Evolutionary conservation across 2,329 filamentous ascomycete species (phyloP), one percentile per base, ranked within the genome.

Genomic region (Zarea fungicola): DNA sequence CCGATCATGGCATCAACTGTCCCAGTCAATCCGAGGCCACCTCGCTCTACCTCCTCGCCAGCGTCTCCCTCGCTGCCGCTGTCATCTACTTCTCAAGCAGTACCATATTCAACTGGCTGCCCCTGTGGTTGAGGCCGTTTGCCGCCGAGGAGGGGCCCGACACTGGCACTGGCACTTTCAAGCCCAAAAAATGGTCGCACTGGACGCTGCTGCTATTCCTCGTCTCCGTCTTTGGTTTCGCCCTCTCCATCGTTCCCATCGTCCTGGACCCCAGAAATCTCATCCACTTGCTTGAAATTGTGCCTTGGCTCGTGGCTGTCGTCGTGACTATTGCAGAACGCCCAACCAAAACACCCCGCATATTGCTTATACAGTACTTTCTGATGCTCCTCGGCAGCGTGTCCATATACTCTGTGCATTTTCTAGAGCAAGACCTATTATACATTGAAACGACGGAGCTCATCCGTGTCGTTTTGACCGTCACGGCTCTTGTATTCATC

Each of bases 61-160:
- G 43, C 2, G 23, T 60, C 5, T 65, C 68, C 5, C 39, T 68
- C 9, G 55, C 62, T 7, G 56, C 60, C 5, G 42, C 62, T 19
- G 49, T 65, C 16, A 43, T 69, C 14, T 62, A 67, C 45, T 23
- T 66, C 21, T 49, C 42, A 49, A 59, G 54, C 7, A 46, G 54
- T 4, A 57, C 54, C 3, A 48, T 69, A 6, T 52, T 57, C 2
- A 59, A 60, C 4, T 52, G 54, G 3, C 58, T 67, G 1, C 72
- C 73, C 0, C 60, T 57, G 36, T 76, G 72, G 70, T 58, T 66
- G 13, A 64, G 61, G 9, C 66, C 68, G 2, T 76, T 76, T 51
- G 73, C 73, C 3, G 58, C 62, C 8, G 73, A 76, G 54, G 52
- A 65, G 18, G 55, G 40, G 0, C 55, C 58, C 1, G 53, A 49